Conservation (phyloP, 1,139 yeast genomes). For the Spathaspora sp. region DNA sequence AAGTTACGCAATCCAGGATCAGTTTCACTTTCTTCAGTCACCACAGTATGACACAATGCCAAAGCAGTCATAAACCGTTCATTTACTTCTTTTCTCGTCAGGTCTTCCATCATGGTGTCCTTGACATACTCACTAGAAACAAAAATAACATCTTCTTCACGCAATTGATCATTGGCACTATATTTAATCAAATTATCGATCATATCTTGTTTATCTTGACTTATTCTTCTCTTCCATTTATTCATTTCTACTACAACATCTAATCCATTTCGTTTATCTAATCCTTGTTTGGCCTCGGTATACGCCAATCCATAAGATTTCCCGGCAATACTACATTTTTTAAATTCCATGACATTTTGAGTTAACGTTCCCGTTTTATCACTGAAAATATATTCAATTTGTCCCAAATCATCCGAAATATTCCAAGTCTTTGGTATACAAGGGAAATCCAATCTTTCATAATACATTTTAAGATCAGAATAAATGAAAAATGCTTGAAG, state of each 20-base stretch:
- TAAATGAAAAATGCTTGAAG: conserved; percentile 92
- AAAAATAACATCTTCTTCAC: conserved; percentile 72
- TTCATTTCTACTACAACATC: conserved; percentile 71
- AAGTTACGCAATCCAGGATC: conserved; percentile 57
- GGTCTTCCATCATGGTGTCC: conserved; percentile 31
- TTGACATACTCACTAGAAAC: conserved; percentile 61
- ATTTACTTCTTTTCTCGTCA: conserved; percentile 59
- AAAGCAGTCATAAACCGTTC: conserved; percentile 83
- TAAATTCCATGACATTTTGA: conserved; percentile 95
- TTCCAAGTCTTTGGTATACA: conserved; percentile 97
- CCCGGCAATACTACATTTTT: conserved; percentile 88
- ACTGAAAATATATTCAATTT: conserved; percentile 91
- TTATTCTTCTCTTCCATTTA: conserved; percentile 61
- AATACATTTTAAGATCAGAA: conserved; percentile 85
- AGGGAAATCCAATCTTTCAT: conserved; percentile 83
- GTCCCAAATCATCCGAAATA: conserved; percentile 95
- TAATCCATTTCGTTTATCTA: conserved; percentile 82
- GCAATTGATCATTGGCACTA: conserved; percentile 56
- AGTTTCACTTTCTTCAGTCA: conserved; percentile 63
- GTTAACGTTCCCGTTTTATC: conserved; percentile 97
- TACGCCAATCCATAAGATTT: conserved; percentile 89
- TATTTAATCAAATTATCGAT: conserved; percentile 48
- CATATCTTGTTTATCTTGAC: conserved; percentile 66
- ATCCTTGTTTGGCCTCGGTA: conserved; percentile 93
- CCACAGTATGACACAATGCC: conserved; percentile 89